These are phyloP conservation scores for Dictyostelium intermedium DNA, from an alignment of 78 protist species.

Conservation along the genomic window DNA sequence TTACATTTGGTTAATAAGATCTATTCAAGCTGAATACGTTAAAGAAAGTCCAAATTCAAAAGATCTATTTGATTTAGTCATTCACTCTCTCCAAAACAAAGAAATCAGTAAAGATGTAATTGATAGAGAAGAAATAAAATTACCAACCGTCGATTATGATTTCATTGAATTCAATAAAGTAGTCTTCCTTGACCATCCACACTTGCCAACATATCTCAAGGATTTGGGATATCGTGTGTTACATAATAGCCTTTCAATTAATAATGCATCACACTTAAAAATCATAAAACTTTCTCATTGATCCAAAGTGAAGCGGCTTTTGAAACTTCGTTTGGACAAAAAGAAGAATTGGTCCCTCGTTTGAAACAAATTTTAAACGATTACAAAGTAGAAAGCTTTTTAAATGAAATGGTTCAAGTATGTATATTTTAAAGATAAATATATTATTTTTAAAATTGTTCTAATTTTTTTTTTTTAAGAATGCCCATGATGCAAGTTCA, in stretches of 20 bases:
- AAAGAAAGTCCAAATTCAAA: background rate
- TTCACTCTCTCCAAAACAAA: background rate
- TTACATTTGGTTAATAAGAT: background rate
- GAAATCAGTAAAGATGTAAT: background rate
- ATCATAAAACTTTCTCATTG: background rate
- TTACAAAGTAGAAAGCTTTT: background rate
- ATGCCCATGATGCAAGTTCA: conserved; percentile 89
- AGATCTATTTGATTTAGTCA: background rate
- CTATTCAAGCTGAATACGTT: background rate
- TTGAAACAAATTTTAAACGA: background rate
- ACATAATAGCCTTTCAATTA: background rate
- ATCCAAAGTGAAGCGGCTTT: background rate
- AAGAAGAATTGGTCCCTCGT: conserved; percentile 5
- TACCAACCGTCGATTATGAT: background rate
- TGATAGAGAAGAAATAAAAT: background rate
- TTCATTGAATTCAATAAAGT: background rate
- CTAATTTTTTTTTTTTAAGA: conserved; percentile 42
- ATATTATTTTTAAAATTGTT: background rate
- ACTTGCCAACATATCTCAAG: background rate
- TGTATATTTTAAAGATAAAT: background rate
- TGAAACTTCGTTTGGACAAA: background rate
- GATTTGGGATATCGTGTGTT: background rate
- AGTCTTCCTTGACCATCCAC: background rate
- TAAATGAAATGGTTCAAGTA: conserved; percentile 79
- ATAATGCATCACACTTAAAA: background rate